Base-by-base conservation (phyloP, 2,329 filamentous ascomycete genomes). In the Nemania serpens region DNA sequence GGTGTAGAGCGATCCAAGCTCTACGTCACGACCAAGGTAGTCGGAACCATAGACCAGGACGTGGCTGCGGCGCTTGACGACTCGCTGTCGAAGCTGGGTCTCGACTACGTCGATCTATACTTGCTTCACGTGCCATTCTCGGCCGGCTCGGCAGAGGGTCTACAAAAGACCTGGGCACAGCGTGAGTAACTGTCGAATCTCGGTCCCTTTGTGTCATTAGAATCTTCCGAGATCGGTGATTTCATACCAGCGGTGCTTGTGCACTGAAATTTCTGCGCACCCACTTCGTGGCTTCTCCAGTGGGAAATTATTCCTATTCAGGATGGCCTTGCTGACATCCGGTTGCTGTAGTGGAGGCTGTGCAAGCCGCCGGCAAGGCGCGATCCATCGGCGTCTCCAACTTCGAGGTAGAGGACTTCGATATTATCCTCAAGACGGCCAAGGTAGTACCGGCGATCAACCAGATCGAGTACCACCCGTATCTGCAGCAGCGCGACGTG, bases 401-500 rank as follows among this genome's bases (percentile, higher is more conserved):
- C 78, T 94, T 90, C 71, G 70, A 84, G 36, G 77, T 81, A 67
- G 71, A 76, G 47, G 78, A 89, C 66, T 74, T 89, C 17, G 83
- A 88, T 71, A 70, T 76, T 2, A 72, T 88, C 47, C 77, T 88
- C 1, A 73, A 82, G 71, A 85, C 86, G 5, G 87, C 87, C 51
- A 83, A 82, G 67, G 73, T 89, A 61, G 72, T 79, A 3, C 91
- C 91, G 0, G 87, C 84, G 7, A 83, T 90, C 64, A 93, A 94
- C 78, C 91, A 95, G 80, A 90, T 94, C 71, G 91, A 94, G 78
- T 88, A 85, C 70, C 89, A 95, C 75, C 90, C 91, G 0, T 91
- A 91, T 72, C 79, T 90, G 53, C 88, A 90, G 75, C 88, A 89
- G 71, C 80, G 79, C 6, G 1, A 52, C 9, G 63, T 90, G 12